phyloP scores from a whole-genome alignment of 768 basidiomycete species.

The Boletus rubescentipes region DNA sequence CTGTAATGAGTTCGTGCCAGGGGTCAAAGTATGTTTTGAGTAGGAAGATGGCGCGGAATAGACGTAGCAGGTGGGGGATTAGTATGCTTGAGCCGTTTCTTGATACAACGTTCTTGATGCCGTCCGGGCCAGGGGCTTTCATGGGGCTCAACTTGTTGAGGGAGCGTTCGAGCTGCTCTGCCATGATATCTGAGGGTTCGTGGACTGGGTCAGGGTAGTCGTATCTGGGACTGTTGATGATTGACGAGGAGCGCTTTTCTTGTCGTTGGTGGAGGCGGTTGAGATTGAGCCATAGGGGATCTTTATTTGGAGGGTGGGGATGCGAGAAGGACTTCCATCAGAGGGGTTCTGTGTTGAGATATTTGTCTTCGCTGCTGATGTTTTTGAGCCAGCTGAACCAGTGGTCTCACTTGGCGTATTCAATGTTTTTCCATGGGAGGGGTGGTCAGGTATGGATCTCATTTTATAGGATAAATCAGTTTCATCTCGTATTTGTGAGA shows the following conservation, averaged over 20 bases:
- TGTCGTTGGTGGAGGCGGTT: background rate
- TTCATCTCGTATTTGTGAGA: too few relatives aligned
- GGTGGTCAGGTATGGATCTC: too few relatives aligned
- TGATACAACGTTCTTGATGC: background rate
- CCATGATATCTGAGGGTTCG: background rate
- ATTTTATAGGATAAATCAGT: too few relatives aligned
- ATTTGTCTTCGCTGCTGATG: background rate
- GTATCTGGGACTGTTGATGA: background rate
- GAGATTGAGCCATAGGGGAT: rapidly evolving
- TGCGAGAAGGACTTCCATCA: rapidly evolving
- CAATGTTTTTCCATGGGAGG: too few relatives aligned
- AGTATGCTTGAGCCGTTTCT: background rate
- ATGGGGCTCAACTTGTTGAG: background rate
- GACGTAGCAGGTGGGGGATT: background rate
- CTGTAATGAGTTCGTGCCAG: background rate
- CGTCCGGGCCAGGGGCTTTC: background rate
- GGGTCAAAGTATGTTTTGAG: background rate
- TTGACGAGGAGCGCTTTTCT: background rate
- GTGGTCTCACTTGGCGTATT: conserved; percentile 5
- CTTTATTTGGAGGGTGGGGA: conserved; percentile 6
- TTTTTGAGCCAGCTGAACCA: conserved; percentile 12
- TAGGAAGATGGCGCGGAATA: background rate
- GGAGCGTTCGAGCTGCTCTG: background rate
- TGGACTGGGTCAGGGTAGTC: background rate
- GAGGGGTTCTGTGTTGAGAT: background rate